Percentiles rank a stretch among this genome's conserved stretches.
phyloP scores from a whole-genome alignment of 345 rosid species.

The Syzygium jambos region DNA sequence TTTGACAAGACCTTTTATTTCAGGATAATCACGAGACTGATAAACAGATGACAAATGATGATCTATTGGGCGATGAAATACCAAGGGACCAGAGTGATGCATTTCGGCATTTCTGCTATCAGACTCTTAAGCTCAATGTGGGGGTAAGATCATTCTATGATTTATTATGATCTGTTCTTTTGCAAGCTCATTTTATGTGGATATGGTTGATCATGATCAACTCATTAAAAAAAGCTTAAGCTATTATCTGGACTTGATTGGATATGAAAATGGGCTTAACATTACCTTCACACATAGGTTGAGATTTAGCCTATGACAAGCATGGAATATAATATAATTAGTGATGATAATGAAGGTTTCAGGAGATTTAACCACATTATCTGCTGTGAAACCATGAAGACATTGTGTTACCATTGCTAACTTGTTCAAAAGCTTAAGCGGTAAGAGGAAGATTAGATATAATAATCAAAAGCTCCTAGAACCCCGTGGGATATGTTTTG shows the following conservation, averaged over 20 bases:
- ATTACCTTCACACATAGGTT: neutral
- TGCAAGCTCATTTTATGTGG: neutral
- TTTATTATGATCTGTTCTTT: neutral
- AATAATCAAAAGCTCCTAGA: neutral
- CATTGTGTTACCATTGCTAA: neutral
- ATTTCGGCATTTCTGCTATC: constrained; percentile 58
- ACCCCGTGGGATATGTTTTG: neutral
- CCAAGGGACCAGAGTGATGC: constrained; percentile 67
- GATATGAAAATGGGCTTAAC: neutral
- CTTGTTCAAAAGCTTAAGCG: neutral
- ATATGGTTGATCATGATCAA: neutral
- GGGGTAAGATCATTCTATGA: constrained; percentile 35
- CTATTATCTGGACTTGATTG: neutral
- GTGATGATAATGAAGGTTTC: neutral
- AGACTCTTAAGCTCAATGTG: constrained; percentile 46
- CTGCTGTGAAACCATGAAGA: neutral
- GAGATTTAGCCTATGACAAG: neutral
- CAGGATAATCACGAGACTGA: constrained; percentile 60
- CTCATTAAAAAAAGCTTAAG: neutral
- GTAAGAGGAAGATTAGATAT: neutral
- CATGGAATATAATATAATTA: neutral
- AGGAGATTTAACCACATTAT: neutral
- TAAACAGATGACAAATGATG: constrained; percentile 79
- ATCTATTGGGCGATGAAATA: constrained; percentile 91
- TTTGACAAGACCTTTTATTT: neutral